These are phyloP conservation scores for Cryphonectria naterciae DNA, from an alignment of 2,329 filamentous ascomycete genomes.

Conservation along the genomic window DNA sequence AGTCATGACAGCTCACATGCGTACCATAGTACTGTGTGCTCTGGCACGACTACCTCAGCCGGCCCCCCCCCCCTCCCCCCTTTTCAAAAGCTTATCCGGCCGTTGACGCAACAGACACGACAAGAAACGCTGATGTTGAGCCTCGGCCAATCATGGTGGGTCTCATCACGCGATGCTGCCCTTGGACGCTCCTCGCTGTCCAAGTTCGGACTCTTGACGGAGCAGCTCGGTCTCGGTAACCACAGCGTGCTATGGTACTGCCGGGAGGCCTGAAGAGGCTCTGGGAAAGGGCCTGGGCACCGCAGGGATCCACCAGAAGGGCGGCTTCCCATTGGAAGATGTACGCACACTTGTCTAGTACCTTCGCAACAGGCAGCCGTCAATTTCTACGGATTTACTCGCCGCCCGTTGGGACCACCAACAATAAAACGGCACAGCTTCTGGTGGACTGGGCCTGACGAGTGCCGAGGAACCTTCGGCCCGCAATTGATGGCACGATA, in stretches of 20 bases:
- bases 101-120: not conserved
- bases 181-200: not conserved
- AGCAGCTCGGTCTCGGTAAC: slow-evolving; percentile 10
- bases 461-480: slow-evolving; percentile 27
- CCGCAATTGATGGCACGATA: slow-evolving; percentile 24
- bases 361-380: not conserved
- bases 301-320: not conserved
- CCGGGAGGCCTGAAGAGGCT: not conserved
- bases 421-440: not conserved
- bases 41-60: not conserved
- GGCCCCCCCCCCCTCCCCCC: no score
- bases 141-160: not conserved
- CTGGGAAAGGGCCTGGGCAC: not conserved
- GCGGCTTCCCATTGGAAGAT: not conserved
- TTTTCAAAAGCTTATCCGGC: not conserved
- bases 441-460: not conserved
- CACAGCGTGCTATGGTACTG: not conserved
- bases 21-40: not conserved
- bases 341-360: not conserved
- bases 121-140: not conserved
- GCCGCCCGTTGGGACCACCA: not conserved
- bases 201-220: slow-evolving; percentile 5
- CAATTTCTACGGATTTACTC: not conserved
- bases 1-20: not conserved
- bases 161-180: not conserved